Base-by-base conservation (phyloP, 2,329 filamentous ascomycete genomes). In the Leptographium lundbergii region DNA sequence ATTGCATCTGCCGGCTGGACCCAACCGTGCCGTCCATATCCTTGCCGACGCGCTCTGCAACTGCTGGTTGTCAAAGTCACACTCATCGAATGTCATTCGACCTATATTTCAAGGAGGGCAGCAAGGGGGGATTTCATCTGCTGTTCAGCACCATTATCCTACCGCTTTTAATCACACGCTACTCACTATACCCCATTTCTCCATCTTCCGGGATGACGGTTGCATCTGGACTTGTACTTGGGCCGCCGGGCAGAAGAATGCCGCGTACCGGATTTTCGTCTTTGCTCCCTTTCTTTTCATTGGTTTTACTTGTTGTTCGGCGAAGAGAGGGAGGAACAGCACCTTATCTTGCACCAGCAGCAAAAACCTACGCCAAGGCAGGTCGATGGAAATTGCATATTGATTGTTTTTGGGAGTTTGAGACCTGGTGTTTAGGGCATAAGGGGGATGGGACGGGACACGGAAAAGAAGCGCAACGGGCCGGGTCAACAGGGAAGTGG, bases 291-390 rank as follows among this genome's bases (percentile, higher is more conserved):
- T 25, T 27, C 22, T 55, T 42, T 56, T 25, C 6, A 11, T 53
- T 24, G 50, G 25, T 34, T 55, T 22, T 13, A 27, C 53, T 42
- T 13, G 22, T 45, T 36, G 10, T 6, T 39, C 9, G n/a, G 11
- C 13, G 36, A 36, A 55, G 29, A 56, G 54, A 56, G 54, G 34
- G 54, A 42, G 54, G 27, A 56, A 56, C 54, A 56, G 54, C 39
- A 56, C 54, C 54, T 45, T 56, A 32, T 56, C 54, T 56, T 47
- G 27, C 36, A 45, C 36, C 54, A 24, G 24, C 27, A 39, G 48
- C 48, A 27, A 25, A 47, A 36, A n/a, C 39, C 25, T 22, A 36
- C n/a, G 5, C 36, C 54, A 14, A 13, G 39, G 54, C 54, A 34
- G 54, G 54, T 42, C 54, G 25, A 47, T 48, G 39, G 54, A 56